Conservation (phyloP, 306 rosid genomes). For the Hippophae tibetana region DNA sequence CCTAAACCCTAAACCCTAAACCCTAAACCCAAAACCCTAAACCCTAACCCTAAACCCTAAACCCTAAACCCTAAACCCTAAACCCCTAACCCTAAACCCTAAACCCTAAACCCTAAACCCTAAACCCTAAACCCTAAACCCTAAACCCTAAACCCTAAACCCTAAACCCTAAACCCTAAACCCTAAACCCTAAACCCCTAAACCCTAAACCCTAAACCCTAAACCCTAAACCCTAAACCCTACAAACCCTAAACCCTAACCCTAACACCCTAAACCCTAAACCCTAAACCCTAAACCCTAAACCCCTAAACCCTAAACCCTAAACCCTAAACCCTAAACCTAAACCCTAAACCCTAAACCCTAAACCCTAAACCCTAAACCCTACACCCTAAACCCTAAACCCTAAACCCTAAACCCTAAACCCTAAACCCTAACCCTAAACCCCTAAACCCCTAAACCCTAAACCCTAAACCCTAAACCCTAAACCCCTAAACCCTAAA, state of each 20-base stretch:
- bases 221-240: neutral
- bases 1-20: neutral
- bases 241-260: conserved; percentile 7
- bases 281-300: neutral
- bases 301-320: no score
- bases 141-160: conserved; percentile 2
- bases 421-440: conserved; percentile 2
- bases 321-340: neutral
- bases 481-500: no score
- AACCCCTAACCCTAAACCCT: conserved; percentile 7
- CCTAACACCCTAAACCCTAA: conserved; percentile 7
- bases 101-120: conserved; percentile 2
- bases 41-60: conserved; percentile 7
- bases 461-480: no score
- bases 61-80: no score
- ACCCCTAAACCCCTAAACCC: no score
- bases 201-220: neutral
- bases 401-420: conserved; percentile 7
- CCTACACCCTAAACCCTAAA: neutral
- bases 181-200: conserved; percentile 3
- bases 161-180: neutral
- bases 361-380: conserved; percentile 3
- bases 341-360: neutral
- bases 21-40: conserved; percentile 1
- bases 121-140: neutral